Conservation (phyloP, 441 rosid genomes). For the Daphne laureola region DNA sequence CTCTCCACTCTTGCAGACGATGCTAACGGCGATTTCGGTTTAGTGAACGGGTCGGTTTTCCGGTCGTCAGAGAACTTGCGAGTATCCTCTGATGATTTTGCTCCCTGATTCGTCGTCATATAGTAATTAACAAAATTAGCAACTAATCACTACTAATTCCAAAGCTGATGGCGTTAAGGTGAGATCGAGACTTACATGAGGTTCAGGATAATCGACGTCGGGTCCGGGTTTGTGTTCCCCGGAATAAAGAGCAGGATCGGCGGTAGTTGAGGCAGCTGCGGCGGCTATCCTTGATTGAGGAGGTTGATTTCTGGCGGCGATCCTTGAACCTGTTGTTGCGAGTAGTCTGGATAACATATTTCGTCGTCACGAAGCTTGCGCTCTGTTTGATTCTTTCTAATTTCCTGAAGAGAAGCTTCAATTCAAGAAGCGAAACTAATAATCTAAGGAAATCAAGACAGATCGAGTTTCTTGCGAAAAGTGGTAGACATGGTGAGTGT, state of each 20-base stretch:
- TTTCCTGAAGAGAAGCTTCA: too few species aligned
- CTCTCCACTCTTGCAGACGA: conserved; percentile 34
- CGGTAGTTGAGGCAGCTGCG: conserved; percentile 22
- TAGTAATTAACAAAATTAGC: not conserved
- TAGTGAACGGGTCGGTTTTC: conserved; percentile 24
- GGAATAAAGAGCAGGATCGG: conserved; percentile 33
- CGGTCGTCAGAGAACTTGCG: conserved; percentile 12
- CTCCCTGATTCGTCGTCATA: conserved; percentile 8
- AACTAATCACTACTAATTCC: too few species aligned
- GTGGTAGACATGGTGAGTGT: too few species aligned
- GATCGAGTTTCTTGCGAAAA: too few species aligned
- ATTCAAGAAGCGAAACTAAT: too few species aligned
- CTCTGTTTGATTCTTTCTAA: too few species aligned
- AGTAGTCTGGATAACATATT: conserved; percentile 41
- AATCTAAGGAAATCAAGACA: too few species aligned
- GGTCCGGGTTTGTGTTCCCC: conserved; percentile 32
- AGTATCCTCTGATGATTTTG: conserved; percentile 24
- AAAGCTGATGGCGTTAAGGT: not conserved
- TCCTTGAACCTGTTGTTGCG: conserved; percentile 23
- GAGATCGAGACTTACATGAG: conserved; percentile 21
- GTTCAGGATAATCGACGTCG: conserved; percentile 18
- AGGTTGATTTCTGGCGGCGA: conserved; percentile 4
- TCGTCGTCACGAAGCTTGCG: conserved; percentile 1
- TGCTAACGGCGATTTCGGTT: conserved; percentile 30
- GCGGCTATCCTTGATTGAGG: conserved; percentile 21